Evolutionary conservation across 352 stramenopile species (phyloP).

Genomic region (Blastocystis sp.): DNA sequence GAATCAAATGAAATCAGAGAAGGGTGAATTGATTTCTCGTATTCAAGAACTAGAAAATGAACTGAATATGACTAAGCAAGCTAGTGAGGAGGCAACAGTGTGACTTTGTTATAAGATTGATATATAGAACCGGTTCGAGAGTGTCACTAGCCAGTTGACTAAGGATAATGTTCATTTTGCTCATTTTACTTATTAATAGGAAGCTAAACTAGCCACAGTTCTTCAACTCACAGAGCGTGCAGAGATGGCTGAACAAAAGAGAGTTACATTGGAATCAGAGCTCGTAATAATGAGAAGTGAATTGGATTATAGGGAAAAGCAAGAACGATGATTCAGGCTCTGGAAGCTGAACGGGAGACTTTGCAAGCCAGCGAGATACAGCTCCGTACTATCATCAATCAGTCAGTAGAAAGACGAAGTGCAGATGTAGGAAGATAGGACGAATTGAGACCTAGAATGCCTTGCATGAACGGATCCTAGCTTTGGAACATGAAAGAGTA

Average conservation of each 20-base stretch:
- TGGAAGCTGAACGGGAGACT: slow-evolving; percentile 2
- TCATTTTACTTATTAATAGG: neutral
- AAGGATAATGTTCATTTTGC: neutral
- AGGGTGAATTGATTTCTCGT: neutral
- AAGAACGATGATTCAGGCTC: neutral
- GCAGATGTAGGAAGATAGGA: neutral
- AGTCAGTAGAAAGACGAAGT: neutral
- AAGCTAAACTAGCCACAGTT: slow-evolving; percentile 12
- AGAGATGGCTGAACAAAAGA: neutral
- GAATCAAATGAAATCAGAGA: neutral
- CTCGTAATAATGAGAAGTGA: neutral
- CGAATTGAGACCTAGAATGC: neutral
- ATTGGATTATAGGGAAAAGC: neutral
- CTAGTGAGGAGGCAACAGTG: neutral
- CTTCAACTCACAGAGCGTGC: neutral
- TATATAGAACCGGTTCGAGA: neutral
- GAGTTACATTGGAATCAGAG: neutral
- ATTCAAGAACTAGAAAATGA: neutral
- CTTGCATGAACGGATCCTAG: slow-evolving; percentile 25
- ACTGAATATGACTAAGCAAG: neutral
- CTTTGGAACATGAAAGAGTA: slow-evolving; percentile 28
- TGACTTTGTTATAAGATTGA: neutral
- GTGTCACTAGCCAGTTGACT: neutral
- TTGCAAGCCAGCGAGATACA: neutral
- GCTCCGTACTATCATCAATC: slow-evolving; percentile 29